phyloP scores from a whole-genome alignment of 2,329 filamentous ascomycete species.

The Sclerotinia minor region DNA sequence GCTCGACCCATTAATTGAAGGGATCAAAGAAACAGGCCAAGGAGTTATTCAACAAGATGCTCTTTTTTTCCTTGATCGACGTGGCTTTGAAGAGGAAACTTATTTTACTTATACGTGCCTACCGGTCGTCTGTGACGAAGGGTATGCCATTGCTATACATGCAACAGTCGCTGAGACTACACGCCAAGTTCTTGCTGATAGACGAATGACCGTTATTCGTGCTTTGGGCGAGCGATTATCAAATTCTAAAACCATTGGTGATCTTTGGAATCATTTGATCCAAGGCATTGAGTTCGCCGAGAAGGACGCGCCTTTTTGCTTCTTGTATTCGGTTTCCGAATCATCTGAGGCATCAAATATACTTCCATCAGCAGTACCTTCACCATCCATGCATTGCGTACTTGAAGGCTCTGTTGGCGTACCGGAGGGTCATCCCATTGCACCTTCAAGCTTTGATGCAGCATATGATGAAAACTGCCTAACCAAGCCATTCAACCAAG shows the following conservation, averaged over 20 bases:
- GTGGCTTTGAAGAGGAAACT: constrained; percentile 59
- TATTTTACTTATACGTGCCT: constrained; percentile 83
- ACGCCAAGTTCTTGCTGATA: constrained; percentile 69
- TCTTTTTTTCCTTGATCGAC: constrained; percentile 42
- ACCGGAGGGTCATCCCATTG: constrained; percentile 61
- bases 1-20: constrained; percentile 61
- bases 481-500: constrained; percentile 67
- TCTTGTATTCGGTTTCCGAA: constrained; percentile 75
- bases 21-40: constrained; percentile 66
- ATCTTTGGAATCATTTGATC: constrained; percentile 70
- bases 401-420: constrained; percentile 73
- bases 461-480: constrained; percentile 72
- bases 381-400: constrained; percentile 50
- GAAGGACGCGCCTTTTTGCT: constrained; percentile 70
- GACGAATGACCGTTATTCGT: constrained; percentile 73
- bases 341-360: constrained; percentile 64
- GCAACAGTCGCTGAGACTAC: constrained; percentile 75
- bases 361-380: constrained; percentile 46
- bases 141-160: constrained; percentile 71
- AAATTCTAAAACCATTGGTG: constrained; percentile 65
- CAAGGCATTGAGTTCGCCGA: constrained; percentile 70
- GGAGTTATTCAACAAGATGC: constrained; percentile 81
- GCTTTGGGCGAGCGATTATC: constrained; percentile 74
- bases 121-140: constrained; percentile 72
- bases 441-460: constrained; percentile 69